Evolutionary conservation across 208 protist genomes (phyloP), one percentile per base, ranked within the genome.

Genomic region (Trypanosoma caninum): DNA sequence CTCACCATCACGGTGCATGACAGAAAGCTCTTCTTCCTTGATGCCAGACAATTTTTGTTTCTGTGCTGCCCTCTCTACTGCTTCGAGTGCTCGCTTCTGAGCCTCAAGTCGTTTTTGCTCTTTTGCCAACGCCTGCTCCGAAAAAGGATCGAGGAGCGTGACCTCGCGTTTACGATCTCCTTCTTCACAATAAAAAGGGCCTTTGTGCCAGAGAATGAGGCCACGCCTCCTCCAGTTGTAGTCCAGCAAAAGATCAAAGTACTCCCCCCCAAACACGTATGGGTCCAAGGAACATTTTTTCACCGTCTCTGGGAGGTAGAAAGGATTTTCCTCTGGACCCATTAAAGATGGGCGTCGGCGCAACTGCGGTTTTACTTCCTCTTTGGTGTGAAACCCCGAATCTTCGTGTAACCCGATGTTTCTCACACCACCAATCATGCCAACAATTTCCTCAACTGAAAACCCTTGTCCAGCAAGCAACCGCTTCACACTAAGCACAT

Each of bases 221-320:
- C 71, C 14, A 41, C 53, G 33, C 40, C 82, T 74, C 11, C 42
- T 80, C 86, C 89, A 95, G 31, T 91, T 80, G 61, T 93, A 91
- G 57, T 92, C 84, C 20, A 95, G 62, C 0, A 95, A 60, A 27
- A 90, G 65, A 62, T 90, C 72, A 69, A 93, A 95, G 54, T 95
- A 95, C 41, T 92, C 83, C 10, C 76, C 76, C 18, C 83, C 84
- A 77, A 95, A 92, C 3, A 92, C 83, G 62, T 92, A 95, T 5
- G 88, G 88, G 53, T 95, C 84, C 35, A 89, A 69, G 0, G 88
- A 89, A 38, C 78, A 88, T 50, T 95, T 91, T 13, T 82, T 64
- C 14, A 72, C 44, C 5, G 62, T 83, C 25, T 81, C 71, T 1
- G 82, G 80, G 18, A 84, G 37, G 37, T 78, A 70, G 55, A 82